phyloP scores from a whole-genome alignment of 2,329 filamentous ascomycete species.

The Aulographum hederae region DNA sequence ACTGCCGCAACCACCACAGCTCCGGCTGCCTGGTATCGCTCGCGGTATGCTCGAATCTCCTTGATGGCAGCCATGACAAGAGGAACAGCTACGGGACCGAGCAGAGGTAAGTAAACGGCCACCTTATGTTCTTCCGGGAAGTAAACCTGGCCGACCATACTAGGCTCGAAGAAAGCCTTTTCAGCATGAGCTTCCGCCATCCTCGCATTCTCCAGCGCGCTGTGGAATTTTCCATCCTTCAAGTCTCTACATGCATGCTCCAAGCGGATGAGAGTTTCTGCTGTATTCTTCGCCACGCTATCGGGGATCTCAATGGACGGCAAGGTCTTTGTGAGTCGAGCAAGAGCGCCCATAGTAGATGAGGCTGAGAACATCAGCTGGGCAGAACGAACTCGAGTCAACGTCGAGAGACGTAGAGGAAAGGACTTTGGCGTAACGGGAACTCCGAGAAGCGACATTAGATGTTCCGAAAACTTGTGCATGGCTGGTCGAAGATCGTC shows the following conservation, averaged over 20 bases:
- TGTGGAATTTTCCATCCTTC: constrained; percentile 38
- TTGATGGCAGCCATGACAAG: constrained; percentile 69
- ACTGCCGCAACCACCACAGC: too few relatives aligned
- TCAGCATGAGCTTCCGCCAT: constrained; percentile 81
- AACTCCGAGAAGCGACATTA: constrained; percentile 72
- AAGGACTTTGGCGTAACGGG: constrained; percentile 63
- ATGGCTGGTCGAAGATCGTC: constrained; percentile 61
- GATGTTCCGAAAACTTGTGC: constrained; percentile 77
- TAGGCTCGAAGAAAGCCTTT: constrained; percentile 92
- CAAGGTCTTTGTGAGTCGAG: constrained; percentile 65
- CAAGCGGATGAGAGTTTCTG: constrained; percentile 61
- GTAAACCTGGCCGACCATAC: constrained; percentile 96
- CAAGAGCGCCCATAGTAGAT: constrained; percentile 82
- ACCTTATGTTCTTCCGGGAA: constrained; percentile 98
- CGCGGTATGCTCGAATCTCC: too few relatives aligned
- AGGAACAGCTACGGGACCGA: constrained; percentile 83
- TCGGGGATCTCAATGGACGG: constrained; percentile 82
- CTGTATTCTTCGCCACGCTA: constrained; percentile 70
- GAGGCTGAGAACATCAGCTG: constrained; percentile 77
- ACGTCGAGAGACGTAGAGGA: constrained; percentile 65
- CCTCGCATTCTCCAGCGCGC: constrained; percentile 60
- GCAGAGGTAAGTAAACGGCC: constrained; percentile 78
- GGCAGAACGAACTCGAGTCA: constrained; percentile 70
- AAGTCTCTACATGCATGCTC: constrained; percentile 59
- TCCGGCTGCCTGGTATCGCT: too few relatives aligned